Percentiles rank a stretch among this genome's conserved stretches.
These are phyloP conservation scores for Clarireedia sp. DNA, from an alignment of 2,329 filamentous ascomycete genomes.

Conservation along the genomic window DNA sequence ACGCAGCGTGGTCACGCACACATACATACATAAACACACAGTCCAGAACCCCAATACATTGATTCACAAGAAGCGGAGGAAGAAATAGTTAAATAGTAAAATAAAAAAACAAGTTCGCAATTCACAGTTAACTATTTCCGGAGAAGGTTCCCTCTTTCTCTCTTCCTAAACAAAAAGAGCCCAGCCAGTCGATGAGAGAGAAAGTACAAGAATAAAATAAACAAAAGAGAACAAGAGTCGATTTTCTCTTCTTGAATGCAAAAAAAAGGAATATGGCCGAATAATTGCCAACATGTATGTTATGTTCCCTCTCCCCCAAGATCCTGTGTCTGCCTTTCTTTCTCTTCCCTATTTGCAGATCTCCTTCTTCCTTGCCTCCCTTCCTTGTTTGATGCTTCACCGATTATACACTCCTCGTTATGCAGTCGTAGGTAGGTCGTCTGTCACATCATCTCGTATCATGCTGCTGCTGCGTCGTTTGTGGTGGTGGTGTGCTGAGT, in stretches of 20 bases:
- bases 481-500: slow-evolving; percentile 1
- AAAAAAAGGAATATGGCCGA: neutral
- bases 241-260: neutral
- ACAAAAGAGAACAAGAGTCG: neutral
- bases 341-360: slow-evolving; percentile 2
- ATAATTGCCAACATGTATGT: neutral
- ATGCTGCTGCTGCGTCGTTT: neutral
- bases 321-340: slow-evolving; percentile 10
- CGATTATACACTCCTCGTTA: slow-evolving; percentile 22
- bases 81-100: neutral
- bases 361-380: slow-evolving; percentile 2
- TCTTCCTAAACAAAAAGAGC: neutral
- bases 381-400: neutral
- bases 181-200: neutral
- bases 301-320: slow-evolving; percentile 7
- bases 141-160: neutral
- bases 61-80: slow-evolving; percentile 11
- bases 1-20: no score
- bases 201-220: neutral
- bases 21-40: no score
- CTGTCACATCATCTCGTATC: slow-evolving; percentile 19
- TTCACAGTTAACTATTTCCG: slow-evolving; percentile 12
- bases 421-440: slow-evolving; percentile 27
- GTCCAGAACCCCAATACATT: slow-evolving; percentile 3
- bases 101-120: neutral